Conservation (phyloP, 139 green algal species). For the Chlamydomonas applanata region DNA sequence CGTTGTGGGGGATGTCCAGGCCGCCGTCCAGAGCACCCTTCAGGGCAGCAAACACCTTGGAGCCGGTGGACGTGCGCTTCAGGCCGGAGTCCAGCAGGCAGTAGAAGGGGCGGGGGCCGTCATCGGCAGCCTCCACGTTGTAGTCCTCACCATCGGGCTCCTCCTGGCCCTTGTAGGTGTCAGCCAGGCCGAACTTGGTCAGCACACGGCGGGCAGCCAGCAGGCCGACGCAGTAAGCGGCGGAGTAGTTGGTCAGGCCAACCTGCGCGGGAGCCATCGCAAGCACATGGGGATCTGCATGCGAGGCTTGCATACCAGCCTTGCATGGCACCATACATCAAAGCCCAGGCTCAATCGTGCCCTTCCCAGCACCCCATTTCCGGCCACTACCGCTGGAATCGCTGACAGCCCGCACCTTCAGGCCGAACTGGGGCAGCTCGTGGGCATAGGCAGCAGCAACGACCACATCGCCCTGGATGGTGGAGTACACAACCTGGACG, state of each 20-base stretch:
- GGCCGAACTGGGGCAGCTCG: slow-evolving; percentile 92
- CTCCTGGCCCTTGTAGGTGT: slow-evolving; percentile 81
- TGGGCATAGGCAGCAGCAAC: slow-evolving; percentile 87
- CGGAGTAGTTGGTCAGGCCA: slow-evolving; percentile 97
- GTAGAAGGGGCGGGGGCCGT: slow-evolving; percentile 91
- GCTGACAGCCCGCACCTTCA: slow-evolving; percentile 51
- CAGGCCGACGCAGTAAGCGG: slow-evolving; percentile 92
- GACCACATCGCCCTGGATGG: slow-evolving; percentile 90
- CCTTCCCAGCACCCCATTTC: neutral
- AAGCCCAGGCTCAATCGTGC: neutral
- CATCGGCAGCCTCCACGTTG: slow-evolving; percentile 91
- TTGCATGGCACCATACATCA: neutral
- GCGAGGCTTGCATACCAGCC: neutral
- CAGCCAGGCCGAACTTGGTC: slow-evolving; percentile 90
- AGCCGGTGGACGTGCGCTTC: slow-evolving; percentile 92
- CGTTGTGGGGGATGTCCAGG: slow-evolving; percentile 97
- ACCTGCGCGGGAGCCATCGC: slow-evolving; percentile 10
- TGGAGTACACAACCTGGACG: slow-evolving; percentile 92
- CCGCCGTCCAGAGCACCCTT: slow-evolving; percentile 95
- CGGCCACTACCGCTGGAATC: neutral
- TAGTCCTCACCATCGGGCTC: slow-evolving; percentile 91
- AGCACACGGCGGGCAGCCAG: slow-evolving; percentile 91
- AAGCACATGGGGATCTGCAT: neutral
- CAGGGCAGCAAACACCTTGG: slow-evolving; percentile 61
- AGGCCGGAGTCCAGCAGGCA: slow-evolving; percentile 95